phyloP scores from a whole-genome alignment of 768 basidiomycete species.

The Phylloporus scabripes region DNA sequence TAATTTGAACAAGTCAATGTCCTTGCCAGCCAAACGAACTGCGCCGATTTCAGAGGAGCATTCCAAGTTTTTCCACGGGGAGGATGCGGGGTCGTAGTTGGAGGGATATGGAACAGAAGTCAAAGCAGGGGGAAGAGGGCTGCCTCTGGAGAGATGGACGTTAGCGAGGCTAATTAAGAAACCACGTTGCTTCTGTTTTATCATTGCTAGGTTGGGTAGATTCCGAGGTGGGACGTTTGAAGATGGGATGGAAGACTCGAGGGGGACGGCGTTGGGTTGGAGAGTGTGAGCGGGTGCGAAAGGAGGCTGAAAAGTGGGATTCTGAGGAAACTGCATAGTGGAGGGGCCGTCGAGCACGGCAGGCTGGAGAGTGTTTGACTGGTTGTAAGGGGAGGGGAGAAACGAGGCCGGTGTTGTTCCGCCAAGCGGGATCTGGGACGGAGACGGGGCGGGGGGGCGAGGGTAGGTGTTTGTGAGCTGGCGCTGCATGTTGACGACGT shows the following conservation, averaged over 20 bases:
- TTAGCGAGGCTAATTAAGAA: slow-evolving; percentile 60
- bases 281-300: slow-evolving; percentile 36
- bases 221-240: slow-evolving; percentile 35
- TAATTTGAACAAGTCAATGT: slow-evolving; percentile 70
- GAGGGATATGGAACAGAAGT: slow-evolving; percentile 54
- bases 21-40: slow-evolving; percentile 66
- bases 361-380: slow-evolving; percentile 31
- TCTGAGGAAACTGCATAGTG: slow-evolving; percentile 39
- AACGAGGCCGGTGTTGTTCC: slow-evolving; percentile 66
- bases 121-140: slow-evolving; percentile 71
- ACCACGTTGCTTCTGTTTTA: slow-evolving; percentile 51
- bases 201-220: slow-evolving; percentile 29
- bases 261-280: slow-evolving; percentile 32
- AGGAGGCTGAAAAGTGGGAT: slow-evolving; percentile 43
- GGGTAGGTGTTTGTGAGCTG: slow-evolving; percentile 56
- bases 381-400: slow-evolving; percentile 36
- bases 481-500: slow-evolving; percentile 44
- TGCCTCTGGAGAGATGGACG: slow-evolving; percentile 50
- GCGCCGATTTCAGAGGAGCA: slow-evolving; percentile 54
- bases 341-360: slow-evolving; percentile 37
- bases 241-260: slow-evolving; percentile 43
- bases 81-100: slow-evolving; percentile 56
- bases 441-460: slow-evolving; percentile 35
- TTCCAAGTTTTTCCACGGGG: slow-evolving; percentile 65
- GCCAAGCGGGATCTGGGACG: slow-evolving; percentile 34